These are phyloP conservation scores for Euphorbia lathyris DNA, from an alignment of 345 rosid species.

Conservation along the genomic window DNA sequence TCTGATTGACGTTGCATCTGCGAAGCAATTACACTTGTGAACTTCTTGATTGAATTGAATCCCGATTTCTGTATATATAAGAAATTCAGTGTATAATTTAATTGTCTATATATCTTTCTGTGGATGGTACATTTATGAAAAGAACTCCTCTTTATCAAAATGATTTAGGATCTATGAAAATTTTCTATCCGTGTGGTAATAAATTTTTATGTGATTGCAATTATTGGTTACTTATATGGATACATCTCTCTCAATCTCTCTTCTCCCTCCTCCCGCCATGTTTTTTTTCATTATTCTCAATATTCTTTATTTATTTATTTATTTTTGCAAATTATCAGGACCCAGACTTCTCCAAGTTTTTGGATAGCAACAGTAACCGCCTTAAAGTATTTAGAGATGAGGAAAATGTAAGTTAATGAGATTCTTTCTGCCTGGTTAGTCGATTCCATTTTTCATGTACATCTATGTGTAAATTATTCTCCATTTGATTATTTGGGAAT, in stretches of 20 bases:
- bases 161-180: neutral
- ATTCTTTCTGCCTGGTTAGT: neutral
- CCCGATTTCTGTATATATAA: neutral
- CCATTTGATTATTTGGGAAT: neutral
- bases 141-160: neutral
- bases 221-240: neutral
- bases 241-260: neutral
- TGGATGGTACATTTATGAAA: neutral
- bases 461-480: neutral
- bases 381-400: conserved; percentile 36
- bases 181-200: neutral
- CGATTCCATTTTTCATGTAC: neutral
- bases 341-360: conserved; percentile 47
- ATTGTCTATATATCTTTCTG: neutral
- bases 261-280: neutral
- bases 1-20: neutral
- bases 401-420: conserved; percentile 47
- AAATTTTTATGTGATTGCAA: neutral
- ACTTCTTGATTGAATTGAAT: conserved; percentile 1
- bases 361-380: conserved; percentile 43
- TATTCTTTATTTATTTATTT: neutral
- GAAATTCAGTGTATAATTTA: neutral
- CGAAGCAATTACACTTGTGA: neutral
- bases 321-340: conserved; percentile 39
- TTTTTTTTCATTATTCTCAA: neutral